phyloP scores from a whole-genome alignment of 2,329 filamentous ascomycete species.

The Hypoxylon sp. region DNA sequence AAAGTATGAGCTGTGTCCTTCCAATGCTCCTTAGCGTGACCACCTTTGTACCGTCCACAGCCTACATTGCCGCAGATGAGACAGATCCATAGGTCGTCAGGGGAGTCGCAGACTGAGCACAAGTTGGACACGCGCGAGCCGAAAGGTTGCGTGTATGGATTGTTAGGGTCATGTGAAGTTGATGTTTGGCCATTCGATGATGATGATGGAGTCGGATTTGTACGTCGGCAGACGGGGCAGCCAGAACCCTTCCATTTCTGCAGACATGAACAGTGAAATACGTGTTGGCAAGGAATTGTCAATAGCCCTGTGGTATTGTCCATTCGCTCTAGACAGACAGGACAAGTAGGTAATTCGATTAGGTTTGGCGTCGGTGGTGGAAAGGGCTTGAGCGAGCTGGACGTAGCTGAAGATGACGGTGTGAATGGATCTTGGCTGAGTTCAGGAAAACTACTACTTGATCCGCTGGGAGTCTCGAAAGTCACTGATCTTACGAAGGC shows the following conservation, averaged over 20 bases:
- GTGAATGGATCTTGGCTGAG: constrained; percentile 76
- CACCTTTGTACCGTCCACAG: constrained; percentile 93
- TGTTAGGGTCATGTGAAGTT: constrained; percentile 61
- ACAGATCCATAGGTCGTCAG: constrained; percentile 93
- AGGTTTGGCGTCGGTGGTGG: constrained; percentile 83
- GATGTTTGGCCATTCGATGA: constrained; percentile 44
- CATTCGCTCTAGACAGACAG: constrained; percentile 97
- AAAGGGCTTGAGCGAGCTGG: constrained; percentile 68
- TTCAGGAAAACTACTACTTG: constrained; percentile 69
- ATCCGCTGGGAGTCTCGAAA: constrained; percentile 75
- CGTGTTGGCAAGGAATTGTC: constrained; percentile 96
- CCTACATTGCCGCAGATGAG: constrained; percentile 93
- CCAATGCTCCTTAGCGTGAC: constrained; percentile 94
- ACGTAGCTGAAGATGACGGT: constrained; percentile 60
- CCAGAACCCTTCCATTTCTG: constrained; percentile 96
- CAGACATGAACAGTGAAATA: constrained; percentile 96
- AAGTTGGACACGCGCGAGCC: constrained; percentile 75
- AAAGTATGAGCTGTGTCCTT: constrained; percentile 92
- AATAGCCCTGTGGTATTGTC: constrained; percentile 95
- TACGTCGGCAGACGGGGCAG: constrained; percentile 95
- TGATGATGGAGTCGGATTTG: constrained; percentile 63
- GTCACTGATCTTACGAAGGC: constrained; percentile 95
- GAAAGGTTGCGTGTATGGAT: constrained; percentile 69
- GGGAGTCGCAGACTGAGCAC: constrained; percentile 84
- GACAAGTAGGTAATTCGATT: constrained; percentile 93